Conservation (phyloP, 331 rosid genomes). For the Telfairia occidentalis region DNA sequence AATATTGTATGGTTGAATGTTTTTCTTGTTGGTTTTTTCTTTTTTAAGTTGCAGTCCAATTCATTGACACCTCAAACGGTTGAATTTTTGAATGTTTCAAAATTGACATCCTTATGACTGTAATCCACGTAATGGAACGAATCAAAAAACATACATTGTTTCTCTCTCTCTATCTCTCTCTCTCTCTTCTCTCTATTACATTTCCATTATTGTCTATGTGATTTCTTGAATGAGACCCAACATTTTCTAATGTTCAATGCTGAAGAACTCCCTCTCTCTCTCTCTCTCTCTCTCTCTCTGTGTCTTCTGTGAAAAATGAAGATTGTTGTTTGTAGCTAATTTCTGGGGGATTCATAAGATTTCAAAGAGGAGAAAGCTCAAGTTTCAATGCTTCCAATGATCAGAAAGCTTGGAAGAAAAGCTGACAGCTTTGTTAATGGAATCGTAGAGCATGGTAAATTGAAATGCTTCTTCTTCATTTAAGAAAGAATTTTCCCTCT, state of each 20-base stretch:
- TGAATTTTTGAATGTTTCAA: background rate
- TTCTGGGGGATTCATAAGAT: too few species aligned
- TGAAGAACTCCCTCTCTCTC: background rate
- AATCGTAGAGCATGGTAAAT: slow-evolving; percentile 6
- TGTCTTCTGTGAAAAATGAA: background rate
- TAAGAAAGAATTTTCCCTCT: background rate
- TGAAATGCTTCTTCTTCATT: background rate
- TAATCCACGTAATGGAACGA: background rate
- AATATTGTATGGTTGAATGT: background rate
- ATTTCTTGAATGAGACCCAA: background rate
- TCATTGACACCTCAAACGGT: background rate
- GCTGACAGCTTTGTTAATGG: slow-evolving; percentile 20
- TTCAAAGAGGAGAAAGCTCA: background rate
- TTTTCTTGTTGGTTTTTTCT: background rate
- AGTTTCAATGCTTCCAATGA: slow-evolving; percentile 17
- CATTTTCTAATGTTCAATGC: background rate
- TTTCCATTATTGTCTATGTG: background rate
- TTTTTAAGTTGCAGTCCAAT: background rate
- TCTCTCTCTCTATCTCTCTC: too few species aligned
- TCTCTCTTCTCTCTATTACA: background rate
- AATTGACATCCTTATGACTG: slow-evolving; percentile 1
- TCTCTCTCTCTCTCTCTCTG: background rate
- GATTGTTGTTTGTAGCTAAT: background rate
- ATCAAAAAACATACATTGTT: background rate
- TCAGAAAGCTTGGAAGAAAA: slow-evolving; percentile 31